phyloP scores from a whole-genome alignment of 805 yeast species.

The Metschnikowia picachoensis region DNA sequence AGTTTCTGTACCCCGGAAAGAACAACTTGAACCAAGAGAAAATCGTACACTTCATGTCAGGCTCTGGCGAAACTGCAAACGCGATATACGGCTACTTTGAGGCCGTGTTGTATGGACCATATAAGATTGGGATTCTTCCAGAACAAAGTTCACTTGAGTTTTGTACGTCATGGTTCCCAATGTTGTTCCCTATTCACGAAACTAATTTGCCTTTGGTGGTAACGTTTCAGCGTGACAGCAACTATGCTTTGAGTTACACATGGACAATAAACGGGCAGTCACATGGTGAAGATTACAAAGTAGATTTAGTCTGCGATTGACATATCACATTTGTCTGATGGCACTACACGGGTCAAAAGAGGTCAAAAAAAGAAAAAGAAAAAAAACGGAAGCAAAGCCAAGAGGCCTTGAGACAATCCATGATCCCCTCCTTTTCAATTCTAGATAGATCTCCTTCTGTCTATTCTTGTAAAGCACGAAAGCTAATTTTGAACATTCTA shows the following conservation, averaged over 20 bases:
- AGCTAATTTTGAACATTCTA: too few species aligned
- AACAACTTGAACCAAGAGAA: constrained; percentile 20
- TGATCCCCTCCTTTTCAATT: too few species aligned
- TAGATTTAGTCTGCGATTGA: neutral
- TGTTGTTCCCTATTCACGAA: constrained; percentile 29
- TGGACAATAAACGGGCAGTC: constrained; percentile 11
- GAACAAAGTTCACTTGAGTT: constrained; percentile 13
- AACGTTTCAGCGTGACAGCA: constrained; percentile 9
- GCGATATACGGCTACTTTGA: constrained; percentile 75
- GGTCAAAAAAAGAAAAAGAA: too few species aligned
- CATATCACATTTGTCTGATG: too few species aligned
- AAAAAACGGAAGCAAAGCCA: too few species aligned
- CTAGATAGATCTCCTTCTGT: too few species aligned
- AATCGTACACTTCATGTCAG: constrained; percentile 34
- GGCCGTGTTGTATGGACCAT: constrained; percentile 62
- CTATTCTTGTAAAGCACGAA: too few species aligned
- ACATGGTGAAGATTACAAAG: constrained; percentile 1
- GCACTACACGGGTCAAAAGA: too few species aligned
- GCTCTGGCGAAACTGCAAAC: constrained; percentile 38
- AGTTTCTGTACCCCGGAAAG: constrained; percentile 50
- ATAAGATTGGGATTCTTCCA: constrained; percentile 44
- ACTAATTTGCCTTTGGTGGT: constrained; percentile 4
- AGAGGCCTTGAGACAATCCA: too few species aligned
- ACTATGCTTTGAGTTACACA: constrained; percentile 10
- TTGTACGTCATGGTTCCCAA: constrained; percentile 39